Conservation (phyloP, 2,329 filamentous ascomycete genomes). For the Penicillium concentricum region DNA sequence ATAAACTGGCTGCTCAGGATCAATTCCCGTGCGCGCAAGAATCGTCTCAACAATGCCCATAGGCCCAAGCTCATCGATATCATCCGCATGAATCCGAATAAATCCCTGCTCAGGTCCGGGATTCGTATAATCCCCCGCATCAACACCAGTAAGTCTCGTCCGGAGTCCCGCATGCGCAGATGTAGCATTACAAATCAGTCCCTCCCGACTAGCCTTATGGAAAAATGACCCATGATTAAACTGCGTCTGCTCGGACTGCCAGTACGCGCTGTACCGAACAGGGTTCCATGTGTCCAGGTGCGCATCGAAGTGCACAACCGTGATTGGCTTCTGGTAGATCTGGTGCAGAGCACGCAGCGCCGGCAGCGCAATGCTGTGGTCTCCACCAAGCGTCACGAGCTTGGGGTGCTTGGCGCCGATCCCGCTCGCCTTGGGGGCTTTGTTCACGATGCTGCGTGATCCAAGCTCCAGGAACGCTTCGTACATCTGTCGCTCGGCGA, state of each 20-base stretch:
- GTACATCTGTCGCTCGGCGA: conserved; percentile 81
- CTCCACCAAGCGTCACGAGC: conserved; percentile 69
- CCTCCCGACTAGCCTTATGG: conserved; percentile 80
- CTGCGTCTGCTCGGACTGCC: conserved; percentile 67
- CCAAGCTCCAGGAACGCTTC: conserved; percentile 72
- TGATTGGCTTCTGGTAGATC: conserved; percentile 61
- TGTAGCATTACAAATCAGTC: conserved; percentile 69
- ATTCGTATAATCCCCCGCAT: conserved; percentile 67
- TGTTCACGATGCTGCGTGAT: conserved; percentile 42
- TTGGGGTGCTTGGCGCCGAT: conserved; percentile 46
- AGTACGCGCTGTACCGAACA: conserved; percentile 71
- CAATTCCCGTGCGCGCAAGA: conserved; percentile 64
- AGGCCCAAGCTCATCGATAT: conserved; percentile 79
- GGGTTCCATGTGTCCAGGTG: conserved; percentile 88
- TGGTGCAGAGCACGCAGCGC: conserved; percentile 65
- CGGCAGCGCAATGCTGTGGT: conserved; percentile 69
- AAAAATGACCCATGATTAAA: conserved; percentile 93
- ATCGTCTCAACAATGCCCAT: conserved; percentile 70
- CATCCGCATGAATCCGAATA: conserved; percentile 75
- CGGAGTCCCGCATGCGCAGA: conserved; percentile 82
- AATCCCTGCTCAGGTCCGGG: conserved; percentile 73
- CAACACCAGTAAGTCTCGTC: conserved; percentile 67
- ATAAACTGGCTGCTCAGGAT: conserved; percentile 73
- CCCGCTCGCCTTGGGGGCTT: conserved; percentile 29
- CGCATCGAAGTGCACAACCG: conserved; percentile 73